phyloP scores from a whole-genome alignment of 2,329 filamentous ascomycete genomes.

The Pseudogymnoascus sp. region DNA sequence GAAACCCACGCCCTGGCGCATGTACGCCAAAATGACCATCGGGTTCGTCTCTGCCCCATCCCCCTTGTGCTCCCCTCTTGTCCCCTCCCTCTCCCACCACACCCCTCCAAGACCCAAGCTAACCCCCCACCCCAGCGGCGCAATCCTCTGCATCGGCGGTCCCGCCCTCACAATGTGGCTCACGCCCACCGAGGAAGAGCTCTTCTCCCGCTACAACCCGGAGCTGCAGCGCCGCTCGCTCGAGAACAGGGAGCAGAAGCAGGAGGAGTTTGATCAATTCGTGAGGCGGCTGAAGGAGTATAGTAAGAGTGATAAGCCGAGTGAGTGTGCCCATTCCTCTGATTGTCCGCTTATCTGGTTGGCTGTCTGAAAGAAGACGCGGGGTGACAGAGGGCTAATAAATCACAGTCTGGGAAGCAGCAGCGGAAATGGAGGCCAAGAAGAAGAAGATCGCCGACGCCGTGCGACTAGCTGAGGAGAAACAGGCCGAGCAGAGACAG shows the following conservation, averaged over 20 bases:
- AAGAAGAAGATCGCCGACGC: slow-evolving; percentile 23
- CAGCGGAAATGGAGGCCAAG: slow-evolving; percentile 34
- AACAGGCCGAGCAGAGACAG: neutral
- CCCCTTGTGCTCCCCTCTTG: slow-evolving; percentile 4
- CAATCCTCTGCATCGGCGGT: slow-evolving; percentile 68
- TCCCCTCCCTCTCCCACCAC: slow-evolving; percentile 3
- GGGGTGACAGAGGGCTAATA: slow-evolving; percentile 3
- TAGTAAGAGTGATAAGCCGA: slow-evolving; percentile 84
- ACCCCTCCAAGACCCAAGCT: slow-evolving; percentile 16
- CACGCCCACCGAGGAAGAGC: slow-evolving; percentile 80
- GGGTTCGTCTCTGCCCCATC: slow-evolving; percentile 45
- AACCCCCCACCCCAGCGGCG: slow-evolving; percentile 49
- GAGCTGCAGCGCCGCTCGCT: slow-evolving; percentile 84
- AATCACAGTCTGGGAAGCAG: slow-evolving; percentile 38
- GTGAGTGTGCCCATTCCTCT: slow-evolving; percentile 45
- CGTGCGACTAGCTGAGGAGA: neutral
- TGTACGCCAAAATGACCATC: slow-evolving; percentile 63
- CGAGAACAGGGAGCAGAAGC: slow-evolving; percentile 66
- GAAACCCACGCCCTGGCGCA: slow-evolving; percentile 46
- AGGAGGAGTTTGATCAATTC: slow-evolving; percentile 87
- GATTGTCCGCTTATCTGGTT: neutral
- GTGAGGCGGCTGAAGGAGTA: slow-evolving; percentile 78
- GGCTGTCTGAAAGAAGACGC: neutral
- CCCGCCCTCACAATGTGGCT: slow-evolving; percentile 77
- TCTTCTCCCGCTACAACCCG: slow-evolving; percentile 87